Evolutionary conservation across 306 rosid genomes (phyloP).

Genomic region (Neltuma alba): DNA sequence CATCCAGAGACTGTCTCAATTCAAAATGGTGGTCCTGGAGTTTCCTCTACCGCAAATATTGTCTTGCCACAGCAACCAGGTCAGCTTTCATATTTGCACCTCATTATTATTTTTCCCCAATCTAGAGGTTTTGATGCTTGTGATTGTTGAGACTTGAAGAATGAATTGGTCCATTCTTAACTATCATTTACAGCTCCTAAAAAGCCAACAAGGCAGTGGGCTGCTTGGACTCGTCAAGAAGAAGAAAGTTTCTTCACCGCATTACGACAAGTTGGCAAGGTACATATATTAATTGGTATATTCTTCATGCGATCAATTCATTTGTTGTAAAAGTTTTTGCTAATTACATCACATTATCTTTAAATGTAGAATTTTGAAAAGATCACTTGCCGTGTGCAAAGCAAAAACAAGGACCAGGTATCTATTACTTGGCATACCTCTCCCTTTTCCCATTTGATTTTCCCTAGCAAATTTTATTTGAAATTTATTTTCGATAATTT

Average conservation of each 20-base stretch:
- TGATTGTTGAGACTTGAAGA: conserved; percentile 28
- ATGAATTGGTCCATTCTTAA: conserved; percentile 24
- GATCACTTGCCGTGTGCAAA: conserved; percentile 92
- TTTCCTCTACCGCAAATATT: conserved; percentile 47
- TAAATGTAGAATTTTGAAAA: conserved; percentile 90
- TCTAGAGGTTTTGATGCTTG: conserved; percentile 17
- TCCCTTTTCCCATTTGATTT: not conserved
- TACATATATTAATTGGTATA: conserved; percentile 23
- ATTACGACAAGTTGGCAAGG: conserved; percentile 96
- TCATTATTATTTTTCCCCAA: not conserved
- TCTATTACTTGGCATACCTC: not conserved
- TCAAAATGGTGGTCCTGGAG: conserved; percentile 60
- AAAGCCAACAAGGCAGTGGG: conserved; percentile 97
- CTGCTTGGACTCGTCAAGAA: conserved; percentile 99
- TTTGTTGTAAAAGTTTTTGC: conserved; percentile 16
- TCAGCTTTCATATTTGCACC: conserved; percentile 16
- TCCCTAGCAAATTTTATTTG: conserved; percentile 8
- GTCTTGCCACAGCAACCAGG: conserved; percentile 62
- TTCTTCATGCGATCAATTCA: conserved; percentile 26
- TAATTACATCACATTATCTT: conserved; percentile 40
- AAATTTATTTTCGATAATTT: conserved; percentile 14
- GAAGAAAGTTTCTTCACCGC: conserved; percentile 98
- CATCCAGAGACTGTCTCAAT: conserved; percentile 47
- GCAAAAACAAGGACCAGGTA: conserved; percentile 97
- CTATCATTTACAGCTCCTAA: conserved; percentile 53